A percentile compares a stretch with the other conserved stretches of the same genome.
Evolutionary conservation across 495 filamentous ascomycete genomes (phyloP).

Genomic region (Arthonia radiata): DNA sequence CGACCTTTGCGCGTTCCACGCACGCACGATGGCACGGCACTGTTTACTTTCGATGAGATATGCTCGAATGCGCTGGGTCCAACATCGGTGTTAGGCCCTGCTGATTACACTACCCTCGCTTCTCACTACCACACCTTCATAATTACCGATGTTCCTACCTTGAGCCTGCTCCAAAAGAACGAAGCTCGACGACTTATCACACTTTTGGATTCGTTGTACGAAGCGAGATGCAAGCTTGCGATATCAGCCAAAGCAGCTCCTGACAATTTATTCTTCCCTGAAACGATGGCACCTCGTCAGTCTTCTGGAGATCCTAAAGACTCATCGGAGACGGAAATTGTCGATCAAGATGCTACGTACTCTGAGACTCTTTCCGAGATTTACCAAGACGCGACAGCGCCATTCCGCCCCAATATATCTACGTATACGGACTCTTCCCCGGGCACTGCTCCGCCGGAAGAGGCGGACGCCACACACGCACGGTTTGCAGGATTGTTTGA

Average conservation of each 20-base stretch:
- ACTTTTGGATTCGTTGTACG: slow-evolving; percentile 44
- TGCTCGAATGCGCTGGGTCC: slow-evolving; percentile 28
- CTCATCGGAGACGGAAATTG: background rate
- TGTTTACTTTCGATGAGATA: slow-evolving; percentile 34
- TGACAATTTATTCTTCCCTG: slow-evolving; percentile 46
- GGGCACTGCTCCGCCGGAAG: slow-evolving; percentile 8
- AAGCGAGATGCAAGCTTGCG: slow-evolving; percentile 37
- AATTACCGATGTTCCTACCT: slow-evolving; percentile 30
- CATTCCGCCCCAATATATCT: slow-evolving; percentile 49
- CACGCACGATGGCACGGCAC: slow-evolving; percentile 20
- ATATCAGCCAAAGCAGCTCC: slow-evolving; percentile 30
- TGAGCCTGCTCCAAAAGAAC: slow-evolving; percentile 36
- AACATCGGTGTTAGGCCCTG: too few relatives aligned
- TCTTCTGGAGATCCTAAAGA: too few relatives aligned
- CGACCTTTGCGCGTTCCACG: slow-evolving; percentile 27
- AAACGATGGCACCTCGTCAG: slow-evolving; percentile 10
- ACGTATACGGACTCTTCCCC: slow-evolving; percentile 18
- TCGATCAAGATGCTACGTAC: slow-evolving; percentile 25
- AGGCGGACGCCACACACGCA: slow-evolving; percentile 9
- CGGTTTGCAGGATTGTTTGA: slow-evolving; percentile 6
- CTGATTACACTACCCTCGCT: slow-evolving; percentile 48
- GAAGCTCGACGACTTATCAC: slow-evolving; percentile 50
- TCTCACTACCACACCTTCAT: slow-evolving; percentile 45
- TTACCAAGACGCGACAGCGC: slow-evolving; percentile 41
- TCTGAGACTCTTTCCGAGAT: slow-evolving; percentile 44